Percentiles rank a stretch among this genome's conserved stretches.
Conservation (phyloP, 2,329 filamentous ascomycete species). For the Colletotrichum tanaceti region DNA sequence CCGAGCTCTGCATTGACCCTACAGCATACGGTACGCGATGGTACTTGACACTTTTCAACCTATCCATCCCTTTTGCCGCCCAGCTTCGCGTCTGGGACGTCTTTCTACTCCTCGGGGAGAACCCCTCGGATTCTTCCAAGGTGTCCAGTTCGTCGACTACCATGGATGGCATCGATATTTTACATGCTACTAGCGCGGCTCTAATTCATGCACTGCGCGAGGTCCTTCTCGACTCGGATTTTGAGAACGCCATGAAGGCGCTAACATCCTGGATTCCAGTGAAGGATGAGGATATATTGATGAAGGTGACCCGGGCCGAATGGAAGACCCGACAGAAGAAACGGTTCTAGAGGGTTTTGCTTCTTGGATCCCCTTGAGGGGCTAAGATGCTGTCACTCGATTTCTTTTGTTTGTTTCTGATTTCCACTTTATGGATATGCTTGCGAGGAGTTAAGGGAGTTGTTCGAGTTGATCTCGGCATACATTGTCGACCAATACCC, state of each 20-base stretch:
- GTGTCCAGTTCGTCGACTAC: conserved; percentile 18
- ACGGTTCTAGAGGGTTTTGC: conserved; percentile 47
- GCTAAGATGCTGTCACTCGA: background rate
- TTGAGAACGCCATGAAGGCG: conserved; percentile 98
- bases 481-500: conserved; percentile 32
- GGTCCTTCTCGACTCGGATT: conserved; percentile 90
- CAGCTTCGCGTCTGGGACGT: conserved; percentile 98
- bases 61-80: conserved; percentile 92
- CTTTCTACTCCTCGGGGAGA: conserved; percentile 91
- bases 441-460: conserved; percentile 35
- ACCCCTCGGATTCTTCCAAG: conserved; percentile 57
- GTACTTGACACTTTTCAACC: conserved; percentile 98
- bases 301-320: conserved; percentile 89
- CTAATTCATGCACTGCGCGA: conserved; percentile 91
- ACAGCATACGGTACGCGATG: conserved; percentile 96
- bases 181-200: conserved; percentile 90
- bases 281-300: conserved; percentile 91
- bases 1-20: conserved; percentile 81
- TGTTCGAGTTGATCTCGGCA: conserved; percentile 22
- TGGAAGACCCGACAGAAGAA: conserved; percentile 75
- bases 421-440: conserved; percentile 21
- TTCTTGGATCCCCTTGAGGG: conserved; percentile 24
- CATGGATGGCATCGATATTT: conserved; percentile 75
- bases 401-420: conserved; percentile 10
- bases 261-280: conserved; percentile 94